Evolutionary conservation across 2,329 filamentous ascomycete genomes (phyloP).

Genomic region (Alternaria angustiovoidea): DNA sequence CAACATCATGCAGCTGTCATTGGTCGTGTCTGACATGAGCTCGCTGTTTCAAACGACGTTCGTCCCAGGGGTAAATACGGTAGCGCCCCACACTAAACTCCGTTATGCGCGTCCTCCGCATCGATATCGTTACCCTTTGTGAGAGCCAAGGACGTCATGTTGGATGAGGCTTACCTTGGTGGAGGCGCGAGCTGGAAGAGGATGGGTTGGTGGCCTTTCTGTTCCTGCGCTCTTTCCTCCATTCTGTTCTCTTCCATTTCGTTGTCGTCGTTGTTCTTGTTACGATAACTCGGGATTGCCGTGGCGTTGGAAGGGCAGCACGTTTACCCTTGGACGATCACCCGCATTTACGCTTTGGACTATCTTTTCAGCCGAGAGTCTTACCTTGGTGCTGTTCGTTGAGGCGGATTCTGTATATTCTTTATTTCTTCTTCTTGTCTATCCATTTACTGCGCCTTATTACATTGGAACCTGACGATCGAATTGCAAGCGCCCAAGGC

Average conservation of each 20-base stretch:
- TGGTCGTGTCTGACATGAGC: conserved; percentile 6
- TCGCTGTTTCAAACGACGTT: conserved; percentile 15
- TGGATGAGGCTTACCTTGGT: conserved; percentile 6
- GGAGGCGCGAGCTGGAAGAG: not conserved
- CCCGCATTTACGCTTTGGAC: not conserved
- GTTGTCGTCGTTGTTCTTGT: not conserved
- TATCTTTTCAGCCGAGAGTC: not conserved
- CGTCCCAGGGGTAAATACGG: conserved; percentile 10
- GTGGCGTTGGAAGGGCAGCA: not conserved
- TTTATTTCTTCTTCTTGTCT: conserved; percentile 1
- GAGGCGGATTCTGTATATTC: not conserved
- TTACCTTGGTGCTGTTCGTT: not conserved
- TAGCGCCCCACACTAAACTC: not conserved
- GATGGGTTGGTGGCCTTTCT: not conserved
- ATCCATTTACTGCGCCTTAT: not conserved
- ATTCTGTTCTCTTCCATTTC: not conserved
- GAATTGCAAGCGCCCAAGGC: not conserved
- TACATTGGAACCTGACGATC: not conserved
- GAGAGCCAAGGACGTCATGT: conserved; percentile 12
- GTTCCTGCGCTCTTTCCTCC: not conserved
- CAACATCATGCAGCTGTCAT: not conserved
- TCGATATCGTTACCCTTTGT: not conserved
- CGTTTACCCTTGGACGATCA: conserved; percentile 1
- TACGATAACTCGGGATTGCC: not conserved
- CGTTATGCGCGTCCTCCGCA: not conserved